phyloP scores from a whole-genome alignment of 2,329 filamentous ascomycete genomes.

The Colletotrichum lentis region DNA sequence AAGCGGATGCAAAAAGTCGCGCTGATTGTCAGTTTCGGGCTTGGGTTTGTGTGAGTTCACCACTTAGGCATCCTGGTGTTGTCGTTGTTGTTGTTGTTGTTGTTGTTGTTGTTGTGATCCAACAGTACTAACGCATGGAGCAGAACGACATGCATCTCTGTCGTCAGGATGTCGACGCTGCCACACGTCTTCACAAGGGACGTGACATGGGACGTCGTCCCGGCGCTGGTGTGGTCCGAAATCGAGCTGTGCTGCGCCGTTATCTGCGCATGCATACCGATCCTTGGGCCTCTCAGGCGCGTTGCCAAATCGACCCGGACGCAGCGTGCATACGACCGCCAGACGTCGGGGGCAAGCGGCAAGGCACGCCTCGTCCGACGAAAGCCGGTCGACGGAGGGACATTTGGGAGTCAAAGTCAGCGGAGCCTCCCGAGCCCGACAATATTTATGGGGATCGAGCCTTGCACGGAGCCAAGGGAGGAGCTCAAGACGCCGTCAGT shows the following conservation, averaged over 20 bases:
- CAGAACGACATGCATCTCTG: conserved; percentile 28
- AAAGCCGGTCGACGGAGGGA: conserved; percentile 10
- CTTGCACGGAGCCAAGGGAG: neutral
- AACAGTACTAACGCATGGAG: neutral
- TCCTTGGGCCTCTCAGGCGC: conserved; percentile 25
- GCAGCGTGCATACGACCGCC: neutral
- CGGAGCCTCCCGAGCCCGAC: conserved; percentile 17
- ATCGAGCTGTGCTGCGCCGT: conserved; percentile 31
- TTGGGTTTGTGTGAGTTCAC: conserved; percentile 30
- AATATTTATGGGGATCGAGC: neutral
- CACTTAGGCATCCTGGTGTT: too few relatives aligned
- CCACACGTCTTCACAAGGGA: conserved; percentile 21
- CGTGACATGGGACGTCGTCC: conserved; percentile 23
- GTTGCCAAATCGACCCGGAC: neutral
- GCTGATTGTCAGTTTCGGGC: conserved; percentile 26
- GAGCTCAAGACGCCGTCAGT: conserved; percentile 10
- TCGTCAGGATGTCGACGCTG: conserved; percentile 26
- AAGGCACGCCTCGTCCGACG: neutral
- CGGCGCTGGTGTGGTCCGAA: conserved; percentile 23
- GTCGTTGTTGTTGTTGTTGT: too few relatives aligned
- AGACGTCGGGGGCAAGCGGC: neutral
- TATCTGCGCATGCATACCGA: conserved; percentile 32
- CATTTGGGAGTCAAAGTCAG: conserved; percentile 25
- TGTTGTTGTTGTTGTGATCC: too few relatives aligned
- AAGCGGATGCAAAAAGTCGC: conserved; percentile 12